Percentiles rank a stretch among this genome's conserved stretches.
Evolutionary conservation across 2,329 filamentous ascomycete species (phyloP).

Genomic region (Hypoxylon sp.): DNA sequence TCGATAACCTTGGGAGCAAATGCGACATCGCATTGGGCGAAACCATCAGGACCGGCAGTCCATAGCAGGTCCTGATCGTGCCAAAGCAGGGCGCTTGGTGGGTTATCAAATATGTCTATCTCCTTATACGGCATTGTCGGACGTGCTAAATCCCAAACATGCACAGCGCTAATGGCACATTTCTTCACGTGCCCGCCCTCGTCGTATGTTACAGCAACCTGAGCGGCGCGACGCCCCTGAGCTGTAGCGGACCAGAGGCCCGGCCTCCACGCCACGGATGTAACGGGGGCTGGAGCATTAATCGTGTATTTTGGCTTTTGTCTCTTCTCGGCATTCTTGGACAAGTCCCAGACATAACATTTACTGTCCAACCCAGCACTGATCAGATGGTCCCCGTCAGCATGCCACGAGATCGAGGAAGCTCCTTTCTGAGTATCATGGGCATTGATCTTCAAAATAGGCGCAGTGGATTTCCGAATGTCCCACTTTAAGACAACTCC

Average conservation of each 20-base stretch:
- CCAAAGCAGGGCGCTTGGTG: slow-evolving; percentile 73
- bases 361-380: slow-evolving; percentile 74
- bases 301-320: slow-evolving; percentile 76
- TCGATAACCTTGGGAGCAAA: slow-evolving; percentile 75
- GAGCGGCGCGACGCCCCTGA: slow-evolving; percentile 71
- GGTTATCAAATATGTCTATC: slow-evolving; percentile 71
- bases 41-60: slow-evolving; percentile 75
- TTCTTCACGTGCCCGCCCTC: slow-evolving; percentile 66
- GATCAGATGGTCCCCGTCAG: slow-evolving; percentile 75
- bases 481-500: slow-evolving; percentile 76
- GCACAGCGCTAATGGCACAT: slow-evolving; percentile 71
- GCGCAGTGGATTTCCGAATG: slow-evolving; percentile 67
- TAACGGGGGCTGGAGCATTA: slow-evolving; percentile 71
- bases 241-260: slow-evolving; percentile 76
- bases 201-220: slow-evolving; percentile 74
- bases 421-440: slow-evolving; percentile 70
- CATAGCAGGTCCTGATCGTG: slow-evolving; percentile 75
- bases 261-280: slow-evolving; percentile 73
- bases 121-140: slow-evolving; percentile 77
- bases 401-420: slow-evolving; percentile 75
- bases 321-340: slow-evolving; percentile 70
- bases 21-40: slow-evolving; percentile 75
- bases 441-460: slow-evolving; percentile 71
- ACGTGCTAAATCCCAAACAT: slow-evolving; percentile 78
- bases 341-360: slow-evolving; percentile 76